These are phyloP conservation scores for Ophiostoma novo-ulmi DNA, from an alignment of 2,329 filamentous ascomycete species.

Conservation along the genomic window DNA sequence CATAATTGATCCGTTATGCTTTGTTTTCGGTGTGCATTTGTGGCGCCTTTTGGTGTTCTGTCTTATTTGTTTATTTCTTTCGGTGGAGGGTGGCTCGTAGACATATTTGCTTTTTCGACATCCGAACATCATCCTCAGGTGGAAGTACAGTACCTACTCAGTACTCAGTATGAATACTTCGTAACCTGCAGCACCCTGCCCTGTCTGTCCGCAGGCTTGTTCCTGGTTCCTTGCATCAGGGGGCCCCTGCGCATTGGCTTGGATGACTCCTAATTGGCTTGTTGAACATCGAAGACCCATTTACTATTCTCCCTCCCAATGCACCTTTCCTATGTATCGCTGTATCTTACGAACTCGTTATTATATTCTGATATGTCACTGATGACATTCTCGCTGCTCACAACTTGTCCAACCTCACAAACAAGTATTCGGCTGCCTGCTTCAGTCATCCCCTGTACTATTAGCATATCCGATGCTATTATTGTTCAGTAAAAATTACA, in stretches of 20 bases:
- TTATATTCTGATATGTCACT: not conserved
- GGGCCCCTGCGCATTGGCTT: not conserved
- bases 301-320: not conserved
- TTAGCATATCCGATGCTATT: not conserved
- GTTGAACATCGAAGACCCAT: not conserved
- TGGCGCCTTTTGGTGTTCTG: not conserved
- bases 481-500: not conserved
- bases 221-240: slow-evolving; percentile 6
- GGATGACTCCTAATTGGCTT: not conserved
- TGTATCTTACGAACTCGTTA: not conserved
- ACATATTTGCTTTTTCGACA: slow-evolving; percentile 3
- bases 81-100: not conserved
- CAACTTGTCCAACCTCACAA: not conserved
- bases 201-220: not conserved
- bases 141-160: not conserved
- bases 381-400: not conserved
- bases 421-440: not conserved
- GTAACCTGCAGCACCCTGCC: not conserved
- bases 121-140: not conserved
- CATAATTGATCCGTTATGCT: not conserved
- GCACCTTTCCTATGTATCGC: not conserved
- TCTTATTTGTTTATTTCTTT: not conserved
- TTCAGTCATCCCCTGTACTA: not conserved
- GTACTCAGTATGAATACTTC: not conserved
- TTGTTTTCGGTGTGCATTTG: slow-evolving; percentile 4